A percentile compares a stretch with the other conserved stretches of the same genome.
These are phyloP conservation scores for Cercospora sojina DNA, from an alignment of 2,329 filamentous ascomycete species.

Conservation along the genomic window DNA sequence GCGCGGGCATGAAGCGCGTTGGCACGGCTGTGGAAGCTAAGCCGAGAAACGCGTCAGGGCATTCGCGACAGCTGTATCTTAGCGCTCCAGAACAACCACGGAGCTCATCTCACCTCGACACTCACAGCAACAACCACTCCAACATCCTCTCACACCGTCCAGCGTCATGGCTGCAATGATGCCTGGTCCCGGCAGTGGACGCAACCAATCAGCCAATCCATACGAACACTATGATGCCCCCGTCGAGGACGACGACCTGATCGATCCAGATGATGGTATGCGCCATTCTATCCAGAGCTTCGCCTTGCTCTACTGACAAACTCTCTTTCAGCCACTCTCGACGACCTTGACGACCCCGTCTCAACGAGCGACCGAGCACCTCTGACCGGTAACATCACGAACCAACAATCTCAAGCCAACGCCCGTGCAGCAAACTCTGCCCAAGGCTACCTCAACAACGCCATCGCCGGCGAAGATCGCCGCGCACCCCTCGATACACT, in stretches of 20 bases:
- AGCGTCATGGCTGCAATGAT: conserved; percentile 27
- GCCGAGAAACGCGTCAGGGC: conserved; percentile 13
- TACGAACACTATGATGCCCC: conserved; percentile 50
- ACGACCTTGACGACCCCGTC: conserved; percentile 67
- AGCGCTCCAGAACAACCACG: not conserved
- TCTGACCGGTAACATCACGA: conserved; percentile 74
- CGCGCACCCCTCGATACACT: conserved; percentile 88
- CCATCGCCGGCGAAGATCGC: conserved; percentile 89
- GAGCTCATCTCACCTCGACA: not conserved
- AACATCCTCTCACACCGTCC: not conserved
- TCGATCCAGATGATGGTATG: conserved; percentile 54
- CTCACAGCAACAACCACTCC: not conserved
- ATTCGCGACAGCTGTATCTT: conserved; percentile 13
- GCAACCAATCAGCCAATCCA: conserved; percentile 26
- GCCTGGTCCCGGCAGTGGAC: conserved; percentile 20
- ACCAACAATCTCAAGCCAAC: conserved; percentile 52
- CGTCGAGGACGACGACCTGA: conserved; percentile 51
- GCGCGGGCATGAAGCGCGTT: not conserved
- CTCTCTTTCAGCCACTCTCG: conserved; percentile 65
- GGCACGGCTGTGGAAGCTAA: not conserved
- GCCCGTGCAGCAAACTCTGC: conserved; percentile 61
- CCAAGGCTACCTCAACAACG: conserved; percentile 80
- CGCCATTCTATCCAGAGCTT: too few species aligned
- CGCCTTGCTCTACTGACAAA: not conserved
- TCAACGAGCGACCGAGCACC: conserved; percentile 70